A percentile compares a stretch with the other conserved stretches of the same genome.
phyloP scores from a whole-genome alignment of 371 early-diverging fungal species.

The Haplosporangium sp. region DNA sequence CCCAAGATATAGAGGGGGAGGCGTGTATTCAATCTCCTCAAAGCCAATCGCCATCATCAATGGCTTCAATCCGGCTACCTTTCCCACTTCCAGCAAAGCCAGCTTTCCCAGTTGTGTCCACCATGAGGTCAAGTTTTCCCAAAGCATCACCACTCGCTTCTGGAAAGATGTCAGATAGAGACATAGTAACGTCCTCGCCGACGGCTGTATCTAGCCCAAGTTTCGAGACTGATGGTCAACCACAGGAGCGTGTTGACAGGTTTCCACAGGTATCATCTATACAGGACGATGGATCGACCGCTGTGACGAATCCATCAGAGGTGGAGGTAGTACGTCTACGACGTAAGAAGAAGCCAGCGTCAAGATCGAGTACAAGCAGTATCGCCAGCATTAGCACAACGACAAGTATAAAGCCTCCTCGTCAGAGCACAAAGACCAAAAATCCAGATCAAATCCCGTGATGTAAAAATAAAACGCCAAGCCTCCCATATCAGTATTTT shows the following conservation, averaged over 20 bases:
- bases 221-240: background rate
- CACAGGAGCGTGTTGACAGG: slow-evolving; percentile 21
- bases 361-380: slow-evolving; percentile 39
- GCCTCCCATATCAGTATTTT: too few relatives aligned
- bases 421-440: too few relatives aligned
- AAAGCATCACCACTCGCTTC: slow-evolving; percentile 16
- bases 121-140: slow-evolving; percentile 13
- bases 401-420: slow-evolving; percentile 5
- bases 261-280: slow-evolving; percentile 34
- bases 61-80: slow-evolving; percentile 18
- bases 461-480: too few relatives aligned
- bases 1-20: background rate
- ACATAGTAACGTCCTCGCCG: background rate
- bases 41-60: background rate
- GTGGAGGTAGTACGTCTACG: slow-evolving; percentile 50
- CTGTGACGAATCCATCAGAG: slow-evolving; percentile 6
- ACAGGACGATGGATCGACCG: slow-evolving; percentile 15
- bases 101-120: slow-evolving; percentile 39
- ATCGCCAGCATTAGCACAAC: slow-evolving; percentile 33
- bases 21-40: background rate
- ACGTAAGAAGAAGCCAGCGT: slow-evolving; percentile 39
- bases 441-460: too few relatives aligned
- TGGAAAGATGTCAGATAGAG: slow-evolving; percentile 4
- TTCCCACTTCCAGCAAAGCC: slow-evolving; percentile 50
- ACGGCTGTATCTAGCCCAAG: background rate